phyloP scores from a whole-genome alignment of 2,329 filamentous ascomycete genomes.

The Xylariaceae sp. region DNA sequence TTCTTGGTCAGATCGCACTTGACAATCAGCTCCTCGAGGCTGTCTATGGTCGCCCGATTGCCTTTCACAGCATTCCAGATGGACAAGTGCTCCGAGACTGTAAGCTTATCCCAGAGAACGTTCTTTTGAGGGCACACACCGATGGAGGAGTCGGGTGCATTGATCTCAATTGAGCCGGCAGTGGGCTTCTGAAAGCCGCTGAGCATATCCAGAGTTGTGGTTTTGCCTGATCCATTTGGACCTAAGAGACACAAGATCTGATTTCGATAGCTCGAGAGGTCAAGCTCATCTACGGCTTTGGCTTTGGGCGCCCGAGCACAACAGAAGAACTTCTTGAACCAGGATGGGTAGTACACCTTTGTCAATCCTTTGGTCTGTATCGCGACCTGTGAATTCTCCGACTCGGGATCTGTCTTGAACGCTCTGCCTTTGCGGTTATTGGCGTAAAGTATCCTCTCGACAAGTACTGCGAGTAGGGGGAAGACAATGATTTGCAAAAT shows the following conservation, averaged over 20 bases:
- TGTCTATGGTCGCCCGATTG: constrained; percentile 42
- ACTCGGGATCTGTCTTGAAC: constrained; percentile 20
- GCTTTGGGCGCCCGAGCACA: constrained; percentile 29
- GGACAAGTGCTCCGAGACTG: constrained; percentile 66
- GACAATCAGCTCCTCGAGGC: constrained; percentile 51
- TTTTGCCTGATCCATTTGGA: constrained; percentile 70
- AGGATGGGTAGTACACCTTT: constrained; percentile 33
- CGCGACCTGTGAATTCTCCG: constrained; percentile 19
- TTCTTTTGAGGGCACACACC: constrained; percentile 74
- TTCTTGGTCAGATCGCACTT: constrained; percentile 67
- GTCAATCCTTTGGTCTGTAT: constrained; percentile 27
- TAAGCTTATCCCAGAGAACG: constrained; percentile 71
- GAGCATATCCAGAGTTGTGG: constrained; percentile 66
- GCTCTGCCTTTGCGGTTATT: constrained; percentile 32
- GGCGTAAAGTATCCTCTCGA: constrained; percentile 35
- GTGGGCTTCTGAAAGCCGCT: constrained; percentile 62
- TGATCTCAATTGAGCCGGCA: constrained; percentile 41
- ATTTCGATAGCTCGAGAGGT: constrained; percentile 55
- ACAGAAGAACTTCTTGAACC: constrained; percentile 29
- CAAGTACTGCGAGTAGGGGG: constrained; percentile 30
- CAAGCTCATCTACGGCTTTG: constrained; percentile 59
- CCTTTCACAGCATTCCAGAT: constrained; percentile 71
- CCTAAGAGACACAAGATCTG: constrained; percentile 66
- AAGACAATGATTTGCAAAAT: constrained; percentile 34
- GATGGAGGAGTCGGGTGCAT: constrained; percentile 46